Conservation (phyloP, 2,329 filamentous ascomycete species). For the Orbilia ellipsospora region DNA sequence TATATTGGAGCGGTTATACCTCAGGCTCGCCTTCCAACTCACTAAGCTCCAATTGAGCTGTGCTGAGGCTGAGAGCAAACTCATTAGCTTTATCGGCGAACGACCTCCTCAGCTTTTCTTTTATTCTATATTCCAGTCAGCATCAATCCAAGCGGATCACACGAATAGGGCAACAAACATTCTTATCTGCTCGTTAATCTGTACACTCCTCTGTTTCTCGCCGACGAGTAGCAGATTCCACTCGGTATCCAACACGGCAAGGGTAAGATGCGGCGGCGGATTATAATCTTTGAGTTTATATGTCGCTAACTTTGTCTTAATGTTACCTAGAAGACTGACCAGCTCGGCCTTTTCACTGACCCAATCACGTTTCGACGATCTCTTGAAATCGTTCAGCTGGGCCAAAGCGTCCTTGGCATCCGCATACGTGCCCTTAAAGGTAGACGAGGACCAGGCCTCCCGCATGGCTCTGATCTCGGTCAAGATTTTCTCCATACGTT, state of each 20-base stretch:
- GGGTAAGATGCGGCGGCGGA: constrained; percentile 82
- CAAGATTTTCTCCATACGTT: constrained; percentile 85
- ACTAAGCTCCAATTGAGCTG: constrained; percentile 91
- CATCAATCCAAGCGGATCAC: background rate
- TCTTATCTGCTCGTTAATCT: constrained; percentile 98
- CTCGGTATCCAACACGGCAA: constrained; percentile 83
- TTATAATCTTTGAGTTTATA: constrained; percentile 92
- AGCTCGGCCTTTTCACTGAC: constrained; percentile 98
- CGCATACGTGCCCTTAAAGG: constrained; percentile 88
- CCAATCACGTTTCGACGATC: constrained; percentile 90
- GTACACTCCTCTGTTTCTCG: constrained; percentile 87
- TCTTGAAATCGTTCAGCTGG: constrained; percentile 89
- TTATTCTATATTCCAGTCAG: constrained; percentile 73
- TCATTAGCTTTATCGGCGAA: constrained; percentile 99
- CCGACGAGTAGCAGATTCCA: constrained; percentile 83
- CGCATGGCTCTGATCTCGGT: constrained; percentile 78
- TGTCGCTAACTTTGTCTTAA: constrained; percentile 97
- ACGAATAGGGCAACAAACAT: constrained; percentile 68
- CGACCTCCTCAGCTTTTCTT: constrained; percentile 88
- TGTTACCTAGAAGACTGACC: constrained; percentile 88
- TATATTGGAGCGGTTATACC: constrained; percentile 62
- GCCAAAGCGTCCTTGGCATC: constrained; percentile 89
- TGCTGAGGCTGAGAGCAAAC: constrained; percentile 94
- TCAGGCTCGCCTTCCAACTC: constrained; percentile 97
- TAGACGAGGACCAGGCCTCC: constrained; percentile 79